Conservation (phyloP, 2,329 filamentous ascomycete genomes). For the Penicillium sp. region DNA sequence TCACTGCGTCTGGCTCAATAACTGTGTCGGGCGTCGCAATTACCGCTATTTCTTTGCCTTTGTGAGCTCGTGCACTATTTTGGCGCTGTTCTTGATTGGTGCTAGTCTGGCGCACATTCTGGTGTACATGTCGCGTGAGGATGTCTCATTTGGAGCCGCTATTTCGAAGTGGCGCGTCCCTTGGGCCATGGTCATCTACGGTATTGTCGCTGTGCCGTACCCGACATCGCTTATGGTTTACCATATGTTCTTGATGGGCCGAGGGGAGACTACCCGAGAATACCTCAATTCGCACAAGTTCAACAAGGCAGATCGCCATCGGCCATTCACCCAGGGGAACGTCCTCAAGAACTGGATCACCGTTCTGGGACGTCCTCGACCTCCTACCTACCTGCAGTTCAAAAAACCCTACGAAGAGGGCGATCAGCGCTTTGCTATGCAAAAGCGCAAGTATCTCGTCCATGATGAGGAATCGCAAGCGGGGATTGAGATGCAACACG, state of each 20-base stretch:
- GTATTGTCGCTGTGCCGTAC: constrained; percentile 71
- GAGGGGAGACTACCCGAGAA: constrained; percentile 93
- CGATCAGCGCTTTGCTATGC: constrained; percentile 75
- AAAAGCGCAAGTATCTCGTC: constrained; percentile 52
- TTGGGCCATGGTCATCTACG: constrained; percentile 86
- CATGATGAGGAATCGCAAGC: constrained; percentile 52
- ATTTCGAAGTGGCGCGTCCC: constrained; percentile 72
- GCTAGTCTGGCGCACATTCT: constrained; percentile 79
- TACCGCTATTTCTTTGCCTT: constrained; percentile 98
- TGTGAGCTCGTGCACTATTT: constrained; percentile 72
- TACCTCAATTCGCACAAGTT: constrained; percentile 97
- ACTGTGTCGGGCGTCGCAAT: constrained; percentile 93
- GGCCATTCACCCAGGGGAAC: constrained; percentile 80
- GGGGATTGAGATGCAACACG: constrained; percentile 71
- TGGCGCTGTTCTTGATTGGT: constrained; percentile 72
- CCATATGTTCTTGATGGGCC: constrained; percentile 84
- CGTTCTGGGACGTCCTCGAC: constrained; percentile 77
- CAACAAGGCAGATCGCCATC: constrained; percentile 82
- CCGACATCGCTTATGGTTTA: constrained; percentile 81
- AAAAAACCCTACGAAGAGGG: constrained; percentile 73
- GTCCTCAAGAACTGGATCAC: constrained; percentile 74
- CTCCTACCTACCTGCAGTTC: constrained; percentile 86
- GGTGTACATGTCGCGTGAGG: constrained; percentile 63
- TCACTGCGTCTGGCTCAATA: constrained; percentile 98
- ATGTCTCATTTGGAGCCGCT: constrained; percentile 65